Conservation (phyloP, 169 alveolate genomes). For the Theileria sp. region DNA sequence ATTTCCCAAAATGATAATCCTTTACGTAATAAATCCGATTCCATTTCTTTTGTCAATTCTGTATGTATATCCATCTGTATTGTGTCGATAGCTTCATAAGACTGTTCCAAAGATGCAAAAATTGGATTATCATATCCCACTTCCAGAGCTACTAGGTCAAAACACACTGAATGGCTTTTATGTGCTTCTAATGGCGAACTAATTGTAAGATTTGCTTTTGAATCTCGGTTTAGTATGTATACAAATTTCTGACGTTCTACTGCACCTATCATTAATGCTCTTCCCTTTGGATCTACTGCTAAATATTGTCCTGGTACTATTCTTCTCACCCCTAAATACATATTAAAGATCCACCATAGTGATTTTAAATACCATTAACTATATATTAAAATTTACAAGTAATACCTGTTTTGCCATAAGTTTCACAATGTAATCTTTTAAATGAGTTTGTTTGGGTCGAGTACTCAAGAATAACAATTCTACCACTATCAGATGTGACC, state of each 20-base stretch:
- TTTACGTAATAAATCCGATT: constrained; percentile 73
- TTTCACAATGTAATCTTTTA: constrained; percentile 93
- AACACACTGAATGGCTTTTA: constrained; percentile 90
- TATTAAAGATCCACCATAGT: too few species aligned
- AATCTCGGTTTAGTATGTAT: constrained; percentile 94
- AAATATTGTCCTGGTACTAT: constrained; percentile 97
- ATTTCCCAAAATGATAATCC: constrained; percentile 93
- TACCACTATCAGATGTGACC: constrained; percentile 96
- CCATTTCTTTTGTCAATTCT: constrained; percentile 35
- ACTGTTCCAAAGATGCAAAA: constrained; percentile 95
- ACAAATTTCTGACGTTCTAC: constrained; percentile 98
- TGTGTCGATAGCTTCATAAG: constrained; percentile 84
- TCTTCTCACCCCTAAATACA: constrained; percentile 80
- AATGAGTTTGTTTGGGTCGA: constrained; percentile 83
- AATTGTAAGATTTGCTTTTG: constrained; percentile 89
- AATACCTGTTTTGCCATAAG: constrained; percentile 95
- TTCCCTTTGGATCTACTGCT: constrained; percentile 99
- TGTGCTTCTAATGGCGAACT: constrained; percentile 97
- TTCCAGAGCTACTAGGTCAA: constrained; percentile 91
- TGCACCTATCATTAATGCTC: constrained; percentile 98
- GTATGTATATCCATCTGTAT: constrained; percentile 74
- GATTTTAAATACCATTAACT: background rate
- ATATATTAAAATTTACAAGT: background rate
- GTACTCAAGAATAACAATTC: constrained; percentile 90
- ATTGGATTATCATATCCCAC: constrained; percentile 95